These are phyloP conservation scores for Aspergillus heteromorphus DNA, from an alignment of 495 filamentous ascomycete species.

Conservation along the genomic window DNA sequence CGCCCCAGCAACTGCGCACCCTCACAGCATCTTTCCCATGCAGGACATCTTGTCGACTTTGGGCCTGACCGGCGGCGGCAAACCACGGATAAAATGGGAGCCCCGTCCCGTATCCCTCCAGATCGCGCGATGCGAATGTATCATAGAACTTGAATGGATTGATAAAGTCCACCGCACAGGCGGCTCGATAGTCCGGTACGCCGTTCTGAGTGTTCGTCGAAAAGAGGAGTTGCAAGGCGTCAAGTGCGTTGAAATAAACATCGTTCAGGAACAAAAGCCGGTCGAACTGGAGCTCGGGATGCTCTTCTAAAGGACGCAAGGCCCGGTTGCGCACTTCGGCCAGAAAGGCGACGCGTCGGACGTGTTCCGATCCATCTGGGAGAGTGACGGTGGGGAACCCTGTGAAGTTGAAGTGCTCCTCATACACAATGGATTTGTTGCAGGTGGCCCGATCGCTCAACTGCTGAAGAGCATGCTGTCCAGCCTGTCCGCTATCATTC, in stretches of 20 bases:
- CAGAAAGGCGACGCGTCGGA: slow-evolving; percentile 69
- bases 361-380: slow-evolving; percentile 53
- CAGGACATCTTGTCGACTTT: slow-evolving; percentile 57
- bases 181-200: slow-evolving; percentile 63
- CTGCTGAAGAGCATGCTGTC: slow-evolving; percentile 36
- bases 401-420: slow-evolving; percentile 47
- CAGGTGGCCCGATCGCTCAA: slow-evolving; percentile 41
- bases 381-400: slow-evolving; percentile 52
- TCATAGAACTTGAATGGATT: slow-evolving; percentile 78
- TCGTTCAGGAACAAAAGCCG: slow-evolving; percentile 75
- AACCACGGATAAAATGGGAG: slow-evolving; percentile 75
- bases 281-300: slow-evolving; percentile 47
- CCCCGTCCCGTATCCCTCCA: slow-evolving; percentile 64
- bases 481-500: slow-evolving; percentile 57
- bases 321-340: slow-evolving; percentile 73
- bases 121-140: slow-evolving; percentile 70
- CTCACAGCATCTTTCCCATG: slow-evolving; percentile 60
- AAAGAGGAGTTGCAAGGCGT: slow-evolving; percentile 67
- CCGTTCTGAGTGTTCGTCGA: slow-evolving; percentile 61
- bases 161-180: slow-evolving; percentile 73
- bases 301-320: slow-evolving; percentile 53
- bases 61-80: slow-evolving; percentile 46
- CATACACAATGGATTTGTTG: slow-evolving; percentile 48
- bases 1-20: slow-evolving; percentile 76
- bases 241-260: slow-evolving; percentile 63